phyloP scores from a whole-genome alignment of 139 green algal species.

The Gonium pectorale region DNA sequence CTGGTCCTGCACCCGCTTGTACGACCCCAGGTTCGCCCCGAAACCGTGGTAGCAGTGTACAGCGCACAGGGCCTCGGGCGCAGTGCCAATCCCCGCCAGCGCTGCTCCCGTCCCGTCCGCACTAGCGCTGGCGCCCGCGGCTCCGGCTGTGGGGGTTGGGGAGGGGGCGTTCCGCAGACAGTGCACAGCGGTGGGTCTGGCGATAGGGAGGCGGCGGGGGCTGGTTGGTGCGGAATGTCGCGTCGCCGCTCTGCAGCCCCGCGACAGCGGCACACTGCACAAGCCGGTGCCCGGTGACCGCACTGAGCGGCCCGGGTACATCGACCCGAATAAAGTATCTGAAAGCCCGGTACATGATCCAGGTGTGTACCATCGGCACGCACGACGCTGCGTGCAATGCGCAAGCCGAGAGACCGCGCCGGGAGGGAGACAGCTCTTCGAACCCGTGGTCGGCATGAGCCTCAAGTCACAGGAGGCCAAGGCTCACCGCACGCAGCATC shows the following conservation, averaged over 20 bases:
- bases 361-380: no score
- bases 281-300: no score
- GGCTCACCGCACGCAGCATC: not conserved
- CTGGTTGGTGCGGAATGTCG: not conserved
- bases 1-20: constrained; percentile 64
- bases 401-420: no score
- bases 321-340: no score
- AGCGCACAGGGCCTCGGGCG: not conserved
- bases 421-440: not conserved
- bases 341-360: no score
- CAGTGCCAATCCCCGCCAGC: not conserved
- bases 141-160: no score
- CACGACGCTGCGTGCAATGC: no score
- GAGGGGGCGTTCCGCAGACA: no score
- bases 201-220: not conserved
- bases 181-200: no score
- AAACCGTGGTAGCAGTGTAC: constrained; percentile 92
- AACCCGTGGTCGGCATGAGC: not conserved
- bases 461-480: not conserved
- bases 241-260: no score
- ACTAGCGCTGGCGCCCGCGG: not conserved
- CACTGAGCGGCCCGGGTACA: no score
- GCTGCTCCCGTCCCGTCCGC: not conserved
- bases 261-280: no score
- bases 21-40: constrained; percentile 83